Evolutionary conservation across 257 asterid species (phyloP).

Genomic region (Gentiana dahurica): DNA sequence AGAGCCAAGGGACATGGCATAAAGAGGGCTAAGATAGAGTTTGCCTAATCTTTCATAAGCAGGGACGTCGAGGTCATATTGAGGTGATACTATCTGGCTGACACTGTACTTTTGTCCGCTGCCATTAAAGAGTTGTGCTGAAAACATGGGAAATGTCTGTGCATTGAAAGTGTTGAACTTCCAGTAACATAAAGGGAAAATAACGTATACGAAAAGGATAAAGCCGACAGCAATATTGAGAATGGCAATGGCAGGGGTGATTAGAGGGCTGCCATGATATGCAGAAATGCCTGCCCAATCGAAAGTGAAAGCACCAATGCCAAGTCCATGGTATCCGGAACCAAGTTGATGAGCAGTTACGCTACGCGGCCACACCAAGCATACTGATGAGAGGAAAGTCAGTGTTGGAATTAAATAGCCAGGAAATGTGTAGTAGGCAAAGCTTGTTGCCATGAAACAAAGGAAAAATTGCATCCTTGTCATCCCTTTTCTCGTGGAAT

Average conservation of each 20-base stretch:
- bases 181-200: slow-evolving; percentile 92
- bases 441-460: slow-evolving; percentile 56
- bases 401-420: slow-evolving; percentile 81
- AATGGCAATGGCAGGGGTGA: slow-evolving; percentile 73
- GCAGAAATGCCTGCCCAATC: slow-evolving; percentile 99
- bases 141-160: slow-evolving; percentile 83
- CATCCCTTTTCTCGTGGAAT: slow-evolving; percentile 50
- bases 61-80: slow-evolving; percentile 57
- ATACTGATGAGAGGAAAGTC: slow-evolving; percentile 96
- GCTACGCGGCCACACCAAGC: slow-evolving; percentile 89
- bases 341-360: slow-evolving; percentile 97
- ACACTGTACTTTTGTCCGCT: slow-evolving; percentile 67
- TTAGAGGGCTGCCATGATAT: slow-evolving; percentile 95
- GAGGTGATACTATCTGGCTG: slow-evolving; percentile 76
- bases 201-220: slow-evolving; percentile 80
- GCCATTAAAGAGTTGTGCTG: slow-evolving; percentile 65
- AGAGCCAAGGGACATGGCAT: slow-evolving; percentile 90
- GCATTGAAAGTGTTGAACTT: slow-evolving; percentile 84
- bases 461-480: slow-evolving; percentile 90
- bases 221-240: slow-evolving; percentile 77
- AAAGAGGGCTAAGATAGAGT: slow-evolving; percentile 93
- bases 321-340: slow-evolving; percentile 91
- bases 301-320: slow-evolving; percentile 94
- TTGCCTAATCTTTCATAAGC: slow-evolving; percentile 76
- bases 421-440: slow-evolving; percentile 70